These are phyloP conservation scores for Eucalyptus curtisii DNA, from an alignment of 345 rosid species.

Conservation along the genomic window DNA sequence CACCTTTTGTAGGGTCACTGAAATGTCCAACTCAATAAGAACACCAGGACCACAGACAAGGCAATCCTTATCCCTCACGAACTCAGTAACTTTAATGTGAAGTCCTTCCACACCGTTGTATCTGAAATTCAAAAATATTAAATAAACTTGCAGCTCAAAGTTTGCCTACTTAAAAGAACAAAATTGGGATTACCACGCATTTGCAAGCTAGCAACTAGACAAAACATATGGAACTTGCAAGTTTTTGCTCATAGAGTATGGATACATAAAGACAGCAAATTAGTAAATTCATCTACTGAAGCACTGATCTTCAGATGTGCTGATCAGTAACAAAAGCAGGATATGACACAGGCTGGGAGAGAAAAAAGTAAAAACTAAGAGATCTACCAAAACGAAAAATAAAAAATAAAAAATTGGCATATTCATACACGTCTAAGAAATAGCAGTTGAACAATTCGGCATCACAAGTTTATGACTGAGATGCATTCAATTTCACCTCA, in stretches of 20 bases:
- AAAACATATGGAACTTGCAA: not conserved
- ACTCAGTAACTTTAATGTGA: slow-evolving; percentile 76
- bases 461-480: not conserved
- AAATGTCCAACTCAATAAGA: slow-evolving; percentile 62
- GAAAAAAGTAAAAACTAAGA: not conserved
- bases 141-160: not conserved
- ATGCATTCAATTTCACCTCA: not conserved
- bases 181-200: not conserved
- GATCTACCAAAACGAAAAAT: not conserved
- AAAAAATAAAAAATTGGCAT: not conserved
- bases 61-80: slow-evolving; percentile 74
- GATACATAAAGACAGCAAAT: not conserved
- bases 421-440: not conserved
- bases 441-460: not conserved
- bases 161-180: not conserved
- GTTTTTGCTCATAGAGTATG: not conserved
- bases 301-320: not conserved
- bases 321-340: not conserved
- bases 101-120: slow-evolving; percentile 92
- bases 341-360: not conserved
- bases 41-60: slow-evolving; percentile 96
- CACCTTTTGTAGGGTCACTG: slow-evolving; percentile 78
- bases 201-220: not conserved
- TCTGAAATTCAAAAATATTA: slow-evolving; percentile 11
- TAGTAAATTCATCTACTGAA: not conserved